Evolutionary conservation across 2,329 filamentous ascomycete species (phyloP), one percentile per base, ranked within the genome.

Genomic region (Cladosporium sp.): DNA sequence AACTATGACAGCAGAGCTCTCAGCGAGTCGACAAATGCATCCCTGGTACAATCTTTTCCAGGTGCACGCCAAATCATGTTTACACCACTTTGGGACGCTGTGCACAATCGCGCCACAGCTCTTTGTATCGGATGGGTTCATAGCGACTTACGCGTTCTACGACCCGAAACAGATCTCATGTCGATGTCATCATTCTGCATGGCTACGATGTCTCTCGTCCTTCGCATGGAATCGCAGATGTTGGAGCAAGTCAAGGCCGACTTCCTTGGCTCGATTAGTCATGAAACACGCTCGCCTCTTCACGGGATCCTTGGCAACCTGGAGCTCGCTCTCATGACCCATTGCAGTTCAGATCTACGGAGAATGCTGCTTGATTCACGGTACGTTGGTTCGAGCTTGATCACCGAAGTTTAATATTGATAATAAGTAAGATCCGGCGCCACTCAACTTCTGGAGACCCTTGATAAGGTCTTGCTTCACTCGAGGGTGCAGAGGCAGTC

Each of bases 161-260:
- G n/a, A 8, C 19, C 15, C n/a, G 13, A 22, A 9, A n/a, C 12
- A 5, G 47, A 36, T 15, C 41, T 53, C 4, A 22, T 18, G 4
- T 29, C 17, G 2, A 30, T 53, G 47, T 45, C 67, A 7, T 77
- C 75, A 0, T 80, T 82, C 54, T 74, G 73, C 0, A 74, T 76
- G 43, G 73, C 75, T 1, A 75, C 79, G 11, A 80, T 81, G 70
- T 71, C 76, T 0, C 80, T 84, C 47, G 68, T 84, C 1, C 71
- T 74, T 0, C 70, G 76, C 2, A 53, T 80, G 41, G 76, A 80
- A 51, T 76, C 75, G 0, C 64, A 75, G 37, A 73, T 73, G 24
- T 58, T 62, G n/a, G 62, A 63, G 17, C 59, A 65, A 38, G 61
- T 63, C 7, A 72, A 71, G 47, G 65, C 66, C 1, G 68, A 69